Evolutionary conservation across 2,329 filamentous ascomycete genomes (phyloP).

Genomic region (Juglanconis juglandina): DNA sequence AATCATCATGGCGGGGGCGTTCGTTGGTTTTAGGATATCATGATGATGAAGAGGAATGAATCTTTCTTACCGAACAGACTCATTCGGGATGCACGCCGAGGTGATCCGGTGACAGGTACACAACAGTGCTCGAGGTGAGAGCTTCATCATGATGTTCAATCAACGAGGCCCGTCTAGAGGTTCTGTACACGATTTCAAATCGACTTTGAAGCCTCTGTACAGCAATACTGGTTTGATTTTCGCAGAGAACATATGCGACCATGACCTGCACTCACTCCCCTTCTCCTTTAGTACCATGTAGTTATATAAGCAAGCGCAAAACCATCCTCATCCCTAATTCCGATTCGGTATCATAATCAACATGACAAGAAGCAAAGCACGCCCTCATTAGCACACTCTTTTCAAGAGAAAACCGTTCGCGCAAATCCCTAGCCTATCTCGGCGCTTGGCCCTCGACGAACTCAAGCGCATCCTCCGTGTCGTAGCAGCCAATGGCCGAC

Average conservation of each 20-base stretch:
- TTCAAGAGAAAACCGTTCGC: neutral
- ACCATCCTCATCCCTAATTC: slow-evolving; percentile 3
- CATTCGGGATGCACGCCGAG: too few relatives aligned
- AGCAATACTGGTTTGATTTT: neutral
- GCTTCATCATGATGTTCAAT: neutral
- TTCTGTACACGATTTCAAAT: neutral
- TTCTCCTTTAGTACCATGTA: neutral
- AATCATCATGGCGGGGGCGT: neutral
- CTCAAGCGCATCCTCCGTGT: slow-evolving; percentile 79
- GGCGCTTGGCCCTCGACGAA: slow-evolving; percentile 84
- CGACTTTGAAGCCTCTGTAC: neutral
- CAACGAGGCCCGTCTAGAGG: neutral
- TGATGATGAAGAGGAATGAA: neutral
- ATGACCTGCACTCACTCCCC: slow-evolving; percentile 4
- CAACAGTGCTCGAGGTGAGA: too few relatives aligned
- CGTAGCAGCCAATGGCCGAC: slow-evolving; percentile 87
- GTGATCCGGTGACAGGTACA: too few relatives aligned
- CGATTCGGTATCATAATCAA: neutral
- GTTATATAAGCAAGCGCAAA: slow-evolving; percentile 3
- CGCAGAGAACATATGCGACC: slow-evolving; percentile 1
- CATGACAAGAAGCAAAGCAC: slow-evolving; percentile 7
- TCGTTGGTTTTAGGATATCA: neutral
- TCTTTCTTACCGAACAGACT: too few relatives aligned
- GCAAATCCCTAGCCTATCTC: slow-evolving; percentile 21
- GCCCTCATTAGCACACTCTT: neutral